Percentiles rank a stretch among this genome's conserved stretches.
phyloP scores from a whole-genome alignment of 2,329 filamentous ascomycete genomes.

The Fusarium haematococcum region DNA sequence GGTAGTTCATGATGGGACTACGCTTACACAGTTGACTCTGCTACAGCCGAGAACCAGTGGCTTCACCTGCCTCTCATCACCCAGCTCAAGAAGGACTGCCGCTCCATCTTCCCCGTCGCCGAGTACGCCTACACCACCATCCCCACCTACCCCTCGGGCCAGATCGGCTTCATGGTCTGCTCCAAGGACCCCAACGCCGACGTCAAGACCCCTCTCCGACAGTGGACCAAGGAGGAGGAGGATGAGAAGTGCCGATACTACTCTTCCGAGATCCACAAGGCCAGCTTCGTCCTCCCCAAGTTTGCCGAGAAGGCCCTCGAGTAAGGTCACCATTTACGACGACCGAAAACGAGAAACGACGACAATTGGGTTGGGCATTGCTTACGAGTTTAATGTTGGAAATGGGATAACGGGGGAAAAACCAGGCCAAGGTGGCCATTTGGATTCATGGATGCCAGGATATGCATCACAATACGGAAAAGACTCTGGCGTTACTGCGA shows the following conservation, averaged over 20 bases:
- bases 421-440: conserved; percentile 31
- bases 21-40: conserved; percentile 29
- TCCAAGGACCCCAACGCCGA: conserved; percentile 90
- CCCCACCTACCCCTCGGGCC: conserved; percentile 97
- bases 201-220: conserved; percentile 85
- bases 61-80: conserved; percentile 94
- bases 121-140: conserved; percentile 99
- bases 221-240: conserved; percentile 89
- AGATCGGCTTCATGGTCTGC: conserved; percentile 99
- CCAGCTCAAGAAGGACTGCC: conserved; percentile 96
- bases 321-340: conserved; percentile 51
- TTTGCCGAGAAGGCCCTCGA: conserved; percentile 85
- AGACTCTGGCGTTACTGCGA: conserved; percentile 31
- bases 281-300: conserved; percentile 90
- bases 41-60: conserved; percentile 97
- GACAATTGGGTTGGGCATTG: conserved; percentile 21
- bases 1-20: conserved; percentile 19
- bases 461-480: conserved; percentile 18
- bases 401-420: conserved; percentile 26
- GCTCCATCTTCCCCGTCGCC: conserved; percentile 95
- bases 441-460: conserved; percentile 31
- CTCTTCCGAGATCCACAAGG: conserved; percentile 96
- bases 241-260: conserved; percentile 95
- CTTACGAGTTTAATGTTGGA: conserved; percentile 39
- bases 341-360: not conserved